These are phyloP conservation scores for Mycosphaerelloides madeirae DNA, from an alignment of 2,329 filamentous ascomycete species.

Conservation along the genomic window DNA sequence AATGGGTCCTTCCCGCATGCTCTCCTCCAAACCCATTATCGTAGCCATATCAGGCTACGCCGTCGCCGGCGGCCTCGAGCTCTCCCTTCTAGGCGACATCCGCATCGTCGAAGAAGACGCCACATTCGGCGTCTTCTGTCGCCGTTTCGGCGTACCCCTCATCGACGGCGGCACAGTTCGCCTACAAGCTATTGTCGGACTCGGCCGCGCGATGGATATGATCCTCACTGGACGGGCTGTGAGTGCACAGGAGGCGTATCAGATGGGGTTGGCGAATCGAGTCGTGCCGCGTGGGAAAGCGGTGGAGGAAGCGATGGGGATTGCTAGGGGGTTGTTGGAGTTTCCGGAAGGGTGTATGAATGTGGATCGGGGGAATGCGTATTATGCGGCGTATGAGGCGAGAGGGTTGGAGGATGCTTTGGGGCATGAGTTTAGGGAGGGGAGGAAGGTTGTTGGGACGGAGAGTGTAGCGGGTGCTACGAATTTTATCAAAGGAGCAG, in stretches of 20 bases:
- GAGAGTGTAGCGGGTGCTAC: too few relatives aligned
- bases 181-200: constrained; percentile 48
- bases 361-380: constrained; percentile 45
- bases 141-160: constrained; percentile 50
- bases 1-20: constrained; percentile 51
- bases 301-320: constrained; percentile 44
- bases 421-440: too few relatives aligned
- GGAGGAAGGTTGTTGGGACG: too few relatives aligned
- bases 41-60: constrained; percentile 50
- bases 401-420: constrained; percentile 49
- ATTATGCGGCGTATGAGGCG: constrained; percentile 49
- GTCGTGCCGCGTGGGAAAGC: constrained; percentile 50
- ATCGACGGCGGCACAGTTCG: constrained; percentile 53
- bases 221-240: constrained; percentile 52
- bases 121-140: constrained; percentile 53
- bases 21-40: constrained; percentile 50
- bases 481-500: too few relatives aligned
- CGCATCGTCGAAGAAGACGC: constrained; percentile 51
- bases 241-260: constrained; percentile 45
- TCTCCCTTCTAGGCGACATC: constrained; percentile 51
- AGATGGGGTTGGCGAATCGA: constrained; percentile 51
- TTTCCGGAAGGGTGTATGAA: constrained; percentile 54
- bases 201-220: constrained; percentile 53
- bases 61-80: constrained; percentile 52
- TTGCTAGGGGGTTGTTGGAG: constrained; percentile 44